Percentiles rank a stretch among this genome's conserved stretches.
phyloP scores from a whole-genome alignment of 2,329 filamentous ascomycete species.

The Stemphylium beticola region DNA sequence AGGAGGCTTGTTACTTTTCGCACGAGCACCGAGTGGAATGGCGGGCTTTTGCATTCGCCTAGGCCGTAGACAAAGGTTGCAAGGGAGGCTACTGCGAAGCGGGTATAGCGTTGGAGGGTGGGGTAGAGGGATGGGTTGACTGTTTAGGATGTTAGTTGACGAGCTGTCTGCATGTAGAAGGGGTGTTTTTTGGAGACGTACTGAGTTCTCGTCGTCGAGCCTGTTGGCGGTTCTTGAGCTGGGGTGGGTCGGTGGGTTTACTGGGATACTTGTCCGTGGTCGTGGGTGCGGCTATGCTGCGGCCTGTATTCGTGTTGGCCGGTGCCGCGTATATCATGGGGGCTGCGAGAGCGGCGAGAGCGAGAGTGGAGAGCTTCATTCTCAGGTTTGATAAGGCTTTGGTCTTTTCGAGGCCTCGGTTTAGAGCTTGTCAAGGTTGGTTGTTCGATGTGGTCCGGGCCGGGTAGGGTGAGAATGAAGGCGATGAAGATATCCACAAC shows the following conservation, averaged over 20 bases:
- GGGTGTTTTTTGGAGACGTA: not conserved
- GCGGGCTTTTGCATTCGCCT: conserved; percentile 17
- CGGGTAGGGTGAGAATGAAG: too few species aligned
- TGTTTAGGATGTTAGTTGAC: not conserved
- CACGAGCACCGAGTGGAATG: conserved; percentile 18
- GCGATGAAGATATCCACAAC: too few species aligned
- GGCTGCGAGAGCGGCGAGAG: conserved; percentile 14
- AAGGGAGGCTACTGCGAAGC: conserved; percentile 20
- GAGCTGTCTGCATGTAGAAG: too few species aligned
- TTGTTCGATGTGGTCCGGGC: too few species aligned
- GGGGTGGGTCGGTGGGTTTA: not conserved
- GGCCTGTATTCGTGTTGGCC: too few species aligned
- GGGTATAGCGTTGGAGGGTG: conserved; percentile 20
- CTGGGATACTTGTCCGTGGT: too few species aligned
- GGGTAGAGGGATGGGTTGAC: conserved; percentile 16
- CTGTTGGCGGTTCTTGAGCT: conserved; percentile 3
- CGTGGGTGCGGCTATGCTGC: too few species aligned
- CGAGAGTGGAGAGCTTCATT: conserved; percentile 17
- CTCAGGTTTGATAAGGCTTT: not conserved
- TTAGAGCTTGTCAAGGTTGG: too few species aligned
- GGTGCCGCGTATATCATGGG: conserved; percentile 10
- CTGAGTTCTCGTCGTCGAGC: conserved; percentile 6
- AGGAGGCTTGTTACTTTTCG: conserved; percentile 8
- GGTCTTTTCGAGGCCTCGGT: too few species aligned
- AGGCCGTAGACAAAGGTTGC: conserved; percentile 21